phyloP scores from a whole-genome alignment of 73 alveolate species.

The Durusdinium trenchii region DNA sequence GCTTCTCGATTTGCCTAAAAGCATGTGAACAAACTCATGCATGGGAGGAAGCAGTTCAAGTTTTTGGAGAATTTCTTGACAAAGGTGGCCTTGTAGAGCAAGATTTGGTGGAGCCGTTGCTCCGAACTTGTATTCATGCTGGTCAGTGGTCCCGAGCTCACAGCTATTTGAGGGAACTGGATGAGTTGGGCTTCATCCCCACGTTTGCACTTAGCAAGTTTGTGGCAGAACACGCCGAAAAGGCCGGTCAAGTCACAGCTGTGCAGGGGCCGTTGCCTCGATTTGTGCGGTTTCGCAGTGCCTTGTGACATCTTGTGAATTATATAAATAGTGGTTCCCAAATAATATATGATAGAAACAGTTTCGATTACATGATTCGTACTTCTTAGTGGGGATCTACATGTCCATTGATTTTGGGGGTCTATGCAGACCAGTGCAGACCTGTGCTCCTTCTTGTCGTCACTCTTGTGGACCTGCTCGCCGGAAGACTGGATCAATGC shows the following conservation, averaged over 20 bases:
- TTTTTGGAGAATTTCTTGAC: slow-evolving; percentile 41
- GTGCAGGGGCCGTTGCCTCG: too few relatives aligned
- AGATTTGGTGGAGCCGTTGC: slow-evolving; percentile 70
- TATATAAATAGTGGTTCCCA: too few relatives aligned
- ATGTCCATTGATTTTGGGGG: too few relatives aligned
- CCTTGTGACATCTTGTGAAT: neutral
- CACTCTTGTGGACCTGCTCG: too few relatives aligned
- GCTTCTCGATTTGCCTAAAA: slow-evolving; percentile 18
- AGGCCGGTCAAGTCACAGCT: neutral
- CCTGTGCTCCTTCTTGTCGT: too few relatives aligned
- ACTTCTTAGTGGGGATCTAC: too few relatives aligned
- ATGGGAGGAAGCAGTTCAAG: slow-evolving; percentile 39
- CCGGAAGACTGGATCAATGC: too few relatives aligned
- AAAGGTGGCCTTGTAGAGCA: slow-evolving; percentile 78
- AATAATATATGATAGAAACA: too few relatives aligned
- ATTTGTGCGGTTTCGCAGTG: too few relatives aligned
- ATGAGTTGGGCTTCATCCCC: slow-evolving; percentile 21
- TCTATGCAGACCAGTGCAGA: too few relatives aligned
- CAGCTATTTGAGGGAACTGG: neutral
- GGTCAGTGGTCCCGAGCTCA: slow-evolving; percentile 4
- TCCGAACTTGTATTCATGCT: slow-evolving; percentile 24
- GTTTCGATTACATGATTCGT: too few relatives aligned
- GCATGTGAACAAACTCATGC: slow-evolving; percentile 26
- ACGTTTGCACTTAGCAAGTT: slow-evolving; percentile 21
- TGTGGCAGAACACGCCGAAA: neutral